Evolutionary conservation across 75 land plant genomes (phyloP).

Genomic region (Larix kaempferi): DNA sequence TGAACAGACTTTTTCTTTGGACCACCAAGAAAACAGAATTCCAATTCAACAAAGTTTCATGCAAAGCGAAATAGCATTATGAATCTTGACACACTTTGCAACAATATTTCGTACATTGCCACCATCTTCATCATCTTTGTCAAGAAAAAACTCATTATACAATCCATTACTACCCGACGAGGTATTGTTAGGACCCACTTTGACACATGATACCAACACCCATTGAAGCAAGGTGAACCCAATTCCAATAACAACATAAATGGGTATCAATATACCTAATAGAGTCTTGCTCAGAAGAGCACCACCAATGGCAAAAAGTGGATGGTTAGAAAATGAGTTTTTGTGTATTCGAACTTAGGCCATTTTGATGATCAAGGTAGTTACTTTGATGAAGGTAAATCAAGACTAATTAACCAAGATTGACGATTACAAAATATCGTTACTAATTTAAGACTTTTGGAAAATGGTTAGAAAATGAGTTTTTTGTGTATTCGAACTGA

Average conservation of each 20-base stretch:
- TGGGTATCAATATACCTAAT: conserved; percentile 43
- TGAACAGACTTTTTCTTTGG: too few species aligned
- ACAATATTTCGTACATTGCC: conserved; percentile 27
- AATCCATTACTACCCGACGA: conserved; percentile 19
- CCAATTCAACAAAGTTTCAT: neutral
- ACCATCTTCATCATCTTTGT: conserved; percentile 51
- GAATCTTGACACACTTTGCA: conserved; percentile 64
- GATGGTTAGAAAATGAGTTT: too few species aligned
- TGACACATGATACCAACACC: conserved; percentile 45
- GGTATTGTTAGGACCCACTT: conserved; percentile 21
- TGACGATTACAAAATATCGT: too few species aligned
- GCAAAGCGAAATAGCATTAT: conserved; percentile 67
- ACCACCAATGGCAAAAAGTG: conserved; percentile 8
- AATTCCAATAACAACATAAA: conserved; percentile 40
- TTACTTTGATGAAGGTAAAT: too few species aligned
- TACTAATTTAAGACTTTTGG: too few species aligned
- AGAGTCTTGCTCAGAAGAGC: conserved; percentile 26
- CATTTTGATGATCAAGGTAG: too few species aligned
- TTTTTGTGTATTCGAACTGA: too few species aligned
- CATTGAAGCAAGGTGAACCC: conserved; percentile 41
- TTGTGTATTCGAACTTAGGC: too few species aligned
- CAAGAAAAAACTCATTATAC: conserved; percentile 41
- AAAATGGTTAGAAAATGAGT: too few species aligned
- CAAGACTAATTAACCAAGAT: too few species aligned
- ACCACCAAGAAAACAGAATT: too few species aligned